Conservation (phyloP, 306 rosid species). For the Gleditsia sinensis region DNA sequence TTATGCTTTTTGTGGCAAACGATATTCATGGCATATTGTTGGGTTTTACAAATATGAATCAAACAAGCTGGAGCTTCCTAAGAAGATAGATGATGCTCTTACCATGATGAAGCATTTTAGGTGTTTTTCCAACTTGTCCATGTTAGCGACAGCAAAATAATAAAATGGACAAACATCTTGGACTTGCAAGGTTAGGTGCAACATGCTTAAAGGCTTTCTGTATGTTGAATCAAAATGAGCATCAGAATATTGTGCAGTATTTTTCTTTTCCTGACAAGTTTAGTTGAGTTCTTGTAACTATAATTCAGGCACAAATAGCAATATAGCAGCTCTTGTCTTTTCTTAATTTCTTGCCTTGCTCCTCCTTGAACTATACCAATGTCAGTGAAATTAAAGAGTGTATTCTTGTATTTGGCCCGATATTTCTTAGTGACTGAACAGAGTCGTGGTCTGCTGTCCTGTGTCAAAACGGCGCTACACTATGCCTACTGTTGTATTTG, state of each 20-base stretch:
- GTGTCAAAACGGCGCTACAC: too few relatives aligned
- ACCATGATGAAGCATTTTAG: constrained; percentile 37
- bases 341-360: neutral
- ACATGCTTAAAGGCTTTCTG: constrained; percentile 26
- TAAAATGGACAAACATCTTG: constrained; percentile 33
- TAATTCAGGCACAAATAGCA: constrained; percentile 37
- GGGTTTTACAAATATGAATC: constrained; percentile 34
- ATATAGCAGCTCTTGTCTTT: neutral
- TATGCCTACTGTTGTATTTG: too few relatives aligned
- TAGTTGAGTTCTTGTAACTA: constrained; percentile 39
- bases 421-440: neutral
- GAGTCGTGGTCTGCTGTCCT: too few relatives aligned
- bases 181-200: constrained; percentile 31
- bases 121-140: constrained; percentile 33
- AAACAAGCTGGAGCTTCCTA: constrained; percentile 24
- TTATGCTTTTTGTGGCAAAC: constrained; percentile 30
- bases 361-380: neutral
- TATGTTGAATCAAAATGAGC: constrained; percentile 39
- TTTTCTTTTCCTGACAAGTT: constrained; percentile 16
- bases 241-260: constrained; percentile 39
- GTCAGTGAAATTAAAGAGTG: neutral
- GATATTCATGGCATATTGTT: constrained; percentile 23
- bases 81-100: constrained; percentile 34
- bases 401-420: neutral
- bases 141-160: constrained; percentile 33